Evolutionary conservation across 345 rosid genomes (phyloP).

Genomic region (Dipteronia sinensis): DNA sequence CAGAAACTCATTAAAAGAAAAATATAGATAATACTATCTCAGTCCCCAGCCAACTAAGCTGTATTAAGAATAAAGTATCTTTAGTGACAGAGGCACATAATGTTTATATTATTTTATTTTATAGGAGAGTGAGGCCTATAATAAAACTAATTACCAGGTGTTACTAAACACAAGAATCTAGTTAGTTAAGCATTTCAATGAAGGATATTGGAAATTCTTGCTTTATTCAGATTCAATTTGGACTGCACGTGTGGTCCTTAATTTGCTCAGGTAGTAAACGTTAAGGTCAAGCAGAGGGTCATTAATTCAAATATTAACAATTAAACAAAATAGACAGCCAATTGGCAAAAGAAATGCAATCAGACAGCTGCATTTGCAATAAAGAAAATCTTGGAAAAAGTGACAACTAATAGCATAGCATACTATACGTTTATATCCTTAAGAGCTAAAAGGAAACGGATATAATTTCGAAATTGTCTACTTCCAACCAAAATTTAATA

Average conservation of each 20-base stretch:
- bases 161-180: background rate
- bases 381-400: background rate
- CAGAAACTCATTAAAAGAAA: background rate
- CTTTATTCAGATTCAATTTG: too few relatives aligned
- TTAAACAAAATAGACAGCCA: background rate
- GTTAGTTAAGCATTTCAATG: background rate
- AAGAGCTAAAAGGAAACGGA: background rate
- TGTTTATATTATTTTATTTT: background rate
- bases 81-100: background rate
- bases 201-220: too few relatives aligned
- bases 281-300: too few relatives aligned
- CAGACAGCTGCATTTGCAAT: background rate
- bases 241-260: too few relatives aligned
- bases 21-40: background rate
- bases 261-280: too few relatives aligned
- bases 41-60: background rate
- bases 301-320: too few relatives aligned
- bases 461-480: background rate
- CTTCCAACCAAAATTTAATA: background rate
- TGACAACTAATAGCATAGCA: background rate
- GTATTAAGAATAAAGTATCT: background rate
- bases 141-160: background rate
- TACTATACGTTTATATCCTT: background rate
- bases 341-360: background rate
- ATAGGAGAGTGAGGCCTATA: background rate